phyloP scores from a whole-genome alignment of 257 asterid species.

The Solanum medicagineum region DNA sequence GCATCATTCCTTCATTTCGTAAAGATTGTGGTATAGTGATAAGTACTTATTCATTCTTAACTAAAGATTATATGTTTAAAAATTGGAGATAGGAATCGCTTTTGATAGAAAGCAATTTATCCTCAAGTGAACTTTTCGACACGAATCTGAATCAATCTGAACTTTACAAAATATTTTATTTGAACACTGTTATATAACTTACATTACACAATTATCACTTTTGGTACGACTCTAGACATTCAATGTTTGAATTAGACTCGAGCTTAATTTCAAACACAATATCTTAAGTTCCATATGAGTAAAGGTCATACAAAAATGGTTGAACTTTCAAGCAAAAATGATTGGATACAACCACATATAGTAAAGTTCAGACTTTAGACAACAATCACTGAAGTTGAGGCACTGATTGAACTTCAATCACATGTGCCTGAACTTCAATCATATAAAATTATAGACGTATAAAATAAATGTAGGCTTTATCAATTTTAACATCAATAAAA shows the following conservation, averaged over 20 bases:
- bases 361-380: no score
- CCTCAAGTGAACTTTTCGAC: neutral
- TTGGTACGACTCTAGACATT: neutral
- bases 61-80: neutral
- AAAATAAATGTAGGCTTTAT: neutral
- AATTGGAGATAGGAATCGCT: neutral
- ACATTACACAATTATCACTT: neutral
- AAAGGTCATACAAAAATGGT: no score
- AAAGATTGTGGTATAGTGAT: neutral
- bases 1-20: neutral
- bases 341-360: neutral
- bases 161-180: neutral
- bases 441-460: neutral
- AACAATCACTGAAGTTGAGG: no score
- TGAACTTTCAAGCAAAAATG: neutral
- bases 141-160: neutral
- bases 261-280: neutral
- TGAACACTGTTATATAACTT: neutral
- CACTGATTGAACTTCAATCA: no score
- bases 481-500: neutral
- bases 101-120: neutral
- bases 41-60: neutral
- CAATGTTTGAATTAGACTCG: neutral
- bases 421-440: neutral
- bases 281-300: neutral